Conservation (phyloP, 2,329 filamentous ascomycete genomes). For the Monilinia vaccinii-corymbosi region DNA sequence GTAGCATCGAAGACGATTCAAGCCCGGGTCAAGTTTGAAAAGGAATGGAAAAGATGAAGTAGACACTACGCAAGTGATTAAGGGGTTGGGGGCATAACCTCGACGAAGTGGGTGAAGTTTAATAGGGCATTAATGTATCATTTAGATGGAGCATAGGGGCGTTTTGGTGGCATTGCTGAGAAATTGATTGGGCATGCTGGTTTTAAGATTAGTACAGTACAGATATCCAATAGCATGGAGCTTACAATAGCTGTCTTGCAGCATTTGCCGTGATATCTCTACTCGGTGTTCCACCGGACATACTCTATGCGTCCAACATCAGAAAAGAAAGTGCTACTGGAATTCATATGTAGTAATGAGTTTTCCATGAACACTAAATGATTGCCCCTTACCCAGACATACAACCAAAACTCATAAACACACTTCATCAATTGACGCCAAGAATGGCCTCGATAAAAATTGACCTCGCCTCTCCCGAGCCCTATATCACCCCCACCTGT, state of each 20-base stretch:
- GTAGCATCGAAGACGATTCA: not conserved
- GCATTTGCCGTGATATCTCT: not conserved
- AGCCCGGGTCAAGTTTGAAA: not conserved
- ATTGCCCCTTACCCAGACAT: not conserved
- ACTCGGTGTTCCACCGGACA: not conserved
- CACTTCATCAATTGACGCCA: not conserved
- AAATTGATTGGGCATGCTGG: not conserved
- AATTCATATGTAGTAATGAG: not conserved
- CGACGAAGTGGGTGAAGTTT: not conserved
- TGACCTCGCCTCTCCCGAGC: not conserved
- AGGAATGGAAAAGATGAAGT: not conserved
- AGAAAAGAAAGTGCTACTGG: not conserved
- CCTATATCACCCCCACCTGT: constrained; percentile 10
- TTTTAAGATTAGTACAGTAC: not conserved
- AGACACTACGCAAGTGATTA: not conserved
- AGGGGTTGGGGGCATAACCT: not conserved
- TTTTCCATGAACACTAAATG: too few species aligned
- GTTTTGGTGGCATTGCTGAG: not conserved
- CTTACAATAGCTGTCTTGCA: not conserved
- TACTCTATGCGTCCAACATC: not conserved
- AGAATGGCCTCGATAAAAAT: constrained; percentile 2
- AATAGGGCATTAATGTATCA: not conserved
- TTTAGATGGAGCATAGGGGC: not conserved
- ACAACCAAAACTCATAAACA: not conserved
- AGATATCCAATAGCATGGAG: not conserved